Evolutionary conservation across 2,329 filamentous ascomycete species (phyloP).

Genomic region (Hymenoscyphus occultus): DNA sequence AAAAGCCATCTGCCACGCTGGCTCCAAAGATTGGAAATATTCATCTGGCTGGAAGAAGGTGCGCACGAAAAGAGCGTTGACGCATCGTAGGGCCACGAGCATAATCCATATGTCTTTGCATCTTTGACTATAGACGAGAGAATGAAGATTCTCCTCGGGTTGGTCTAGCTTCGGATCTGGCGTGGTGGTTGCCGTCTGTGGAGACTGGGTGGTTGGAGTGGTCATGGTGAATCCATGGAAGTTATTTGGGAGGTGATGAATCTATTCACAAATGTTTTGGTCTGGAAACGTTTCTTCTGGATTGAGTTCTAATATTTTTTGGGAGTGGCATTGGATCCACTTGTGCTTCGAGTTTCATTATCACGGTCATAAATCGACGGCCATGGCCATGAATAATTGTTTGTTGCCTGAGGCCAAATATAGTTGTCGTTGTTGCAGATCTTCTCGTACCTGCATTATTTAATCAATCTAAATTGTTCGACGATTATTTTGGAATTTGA

Average conservation of each 20-base stretch:
- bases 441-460: too few species aligned
- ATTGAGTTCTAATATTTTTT: not conserved
- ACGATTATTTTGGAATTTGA: too few species aligned
- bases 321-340: not conserved
- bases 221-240: not conserved
- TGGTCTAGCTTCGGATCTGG: not conserved
- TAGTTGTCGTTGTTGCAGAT: too few species aligned
- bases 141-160: conserved; percentile 23
- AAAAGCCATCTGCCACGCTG: conserved; percentile 87
- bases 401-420: too few species aligned
- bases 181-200: not conserved
- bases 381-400: too few species aligned
- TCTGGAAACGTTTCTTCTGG: not conserved
- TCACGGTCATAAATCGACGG: too few species aligned
- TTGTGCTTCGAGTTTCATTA: not conserved
- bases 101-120: conserved; percentile 31
- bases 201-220: not conserved
- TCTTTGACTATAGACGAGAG: conserved; percentile 31
- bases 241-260: not conserved
- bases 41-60: conserved; percentile 99
- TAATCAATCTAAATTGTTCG: too few species aligned
- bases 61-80: conserved; percentile 73
- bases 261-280: not conserved
- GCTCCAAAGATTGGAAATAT: conserved; percentile 93
- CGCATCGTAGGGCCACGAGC: conserved; percentile 66